Conservation (phyloP, 306 rosid genomes). For the Vigna hirtella region DNA sequence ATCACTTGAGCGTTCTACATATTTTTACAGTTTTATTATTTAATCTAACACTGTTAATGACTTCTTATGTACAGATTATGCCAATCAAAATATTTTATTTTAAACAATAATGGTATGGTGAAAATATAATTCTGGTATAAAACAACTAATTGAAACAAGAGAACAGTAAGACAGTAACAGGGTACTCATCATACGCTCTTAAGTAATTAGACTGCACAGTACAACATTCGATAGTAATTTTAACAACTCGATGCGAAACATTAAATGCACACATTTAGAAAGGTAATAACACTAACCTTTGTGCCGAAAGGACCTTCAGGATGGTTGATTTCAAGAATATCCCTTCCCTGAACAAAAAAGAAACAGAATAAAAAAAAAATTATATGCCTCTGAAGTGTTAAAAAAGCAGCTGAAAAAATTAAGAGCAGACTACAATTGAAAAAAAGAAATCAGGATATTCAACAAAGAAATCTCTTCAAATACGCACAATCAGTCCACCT, state of each 20-base stretch:
- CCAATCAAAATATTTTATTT: not conserved
- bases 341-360: slow-evolving; percentile 61
- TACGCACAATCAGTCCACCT: not conserved
- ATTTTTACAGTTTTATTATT: not conserved
- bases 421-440: not conserved
- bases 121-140: not conserved
- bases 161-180: not conserved
- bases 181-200: too few species aligned
- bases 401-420: not conserved
- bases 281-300: slow-evolving; percentile 60
- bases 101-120: too few species aligned
- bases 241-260: not conserved
- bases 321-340: slow-evolving; percentile 59
- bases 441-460: not conserved
- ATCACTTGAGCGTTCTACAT: not conserved
- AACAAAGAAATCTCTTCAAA: not conserved
- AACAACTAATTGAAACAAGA: not conserved
- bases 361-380: not conserved
- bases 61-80: not conserved
- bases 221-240: not conserved
- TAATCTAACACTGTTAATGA: not conserved
- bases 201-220: not conserved
- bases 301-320: slow-evolving; percentile 92
- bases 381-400: not conserved
- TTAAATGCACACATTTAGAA: not conserved